phyloP scores from a whole-genome alignment of 306 rosid genomes.

The Hippophae rhamnoides region DNA sequence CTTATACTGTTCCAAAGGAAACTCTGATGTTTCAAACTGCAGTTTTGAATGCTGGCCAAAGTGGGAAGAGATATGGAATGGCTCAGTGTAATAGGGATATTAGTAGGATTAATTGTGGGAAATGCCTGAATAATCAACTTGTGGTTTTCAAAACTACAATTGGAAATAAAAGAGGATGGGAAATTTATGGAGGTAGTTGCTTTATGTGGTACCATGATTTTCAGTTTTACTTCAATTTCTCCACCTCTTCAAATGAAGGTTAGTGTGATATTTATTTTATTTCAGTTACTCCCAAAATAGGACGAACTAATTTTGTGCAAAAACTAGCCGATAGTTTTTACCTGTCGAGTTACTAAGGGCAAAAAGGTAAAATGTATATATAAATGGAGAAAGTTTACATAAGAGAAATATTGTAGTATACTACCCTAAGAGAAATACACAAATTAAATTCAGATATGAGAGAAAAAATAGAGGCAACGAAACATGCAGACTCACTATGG shows the following conservation, averaged over 20 bases:
- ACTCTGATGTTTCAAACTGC: slow-evolving; percentile 27
- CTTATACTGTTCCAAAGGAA: slow-evolving; percentile 22
- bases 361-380: too few species aligned
- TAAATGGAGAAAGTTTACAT: too few species aligned
- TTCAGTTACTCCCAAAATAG: neutral
- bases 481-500: too few species aligned
- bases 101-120: slow-evolving; percentile 25
- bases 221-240: slow-evolving; percentile 36
- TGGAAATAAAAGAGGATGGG: slow-evolving; percentile 55
- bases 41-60: slow-evolving; percentile 23
- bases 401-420: too few species aligned
- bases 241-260: slow-evolving; percentile 37
- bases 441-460: too few species aligned
- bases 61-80: slow-evolving; percentile 54
- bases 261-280: slow-evolving; percentile 7
- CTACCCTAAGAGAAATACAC: too few species aligned
- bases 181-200: slow-evolving; percentile 37
- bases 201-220: slow-evolving; percentile 58
- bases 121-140: slow-evolving; percentile 37
- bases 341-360: too few species aligned
- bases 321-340: too few species aligned
- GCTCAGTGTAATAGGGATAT: slow-evolving; percentile 59
- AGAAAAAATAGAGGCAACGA: too few species aligned
- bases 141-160: slow-evolving; percentile 22
- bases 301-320: neutral